phyloP scores from a whole-genome alignment of 2,329 filamentous ascomycete species.

The Eutypa lata region DNA sequence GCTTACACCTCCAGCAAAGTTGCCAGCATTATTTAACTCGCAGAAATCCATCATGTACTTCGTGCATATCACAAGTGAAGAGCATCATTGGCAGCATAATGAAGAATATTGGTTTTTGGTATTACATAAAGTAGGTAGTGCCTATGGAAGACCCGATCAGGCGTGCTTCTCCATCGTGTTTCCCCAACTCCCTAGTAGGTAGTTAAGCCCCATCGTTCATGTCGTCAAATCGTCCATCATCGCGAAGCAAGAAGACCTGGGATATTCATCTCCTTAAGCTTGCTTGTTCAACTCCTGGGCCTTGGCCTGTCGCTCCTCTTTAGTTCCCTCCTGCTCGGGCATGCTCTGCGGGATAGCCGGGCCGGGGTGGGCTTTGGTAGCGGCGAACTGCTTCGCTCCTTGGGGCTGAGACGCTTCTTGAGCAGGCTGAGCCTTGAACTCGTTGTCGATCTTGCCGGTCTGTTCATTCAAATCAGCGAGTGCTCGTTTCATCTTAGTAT shows the following conservation, averaged over 20 bases:
- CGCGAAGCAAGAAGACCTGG: constrained; percentile 18
- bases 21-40: too few species aligned
- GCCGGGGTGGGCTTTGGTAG: constrained; percentile 55
- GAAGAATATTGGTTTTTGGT: too few species aligned
- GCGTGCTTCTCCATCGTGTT: neutral
- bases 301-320: constrained; percentile 65
- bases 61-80: too few species aligned
- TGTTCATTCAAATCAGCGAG: constrained; percentile 5
- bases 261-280: too few species aligned
- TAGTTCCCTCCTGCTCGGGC: constrained; percentile 58
- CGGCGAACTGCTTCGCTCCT: constrained; percentile 35
- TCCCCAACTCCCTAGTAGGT: neutral
- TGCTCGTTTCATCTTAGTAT: neutral
- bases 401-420: constrained; percentile 38
- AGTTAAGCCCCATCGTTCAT: neutral
- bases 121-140: too few species aligned
- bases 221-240: neutral
- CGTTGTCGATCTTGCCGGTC: constrained; percentile 29
- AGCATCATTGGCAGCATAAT: too few species aligned
- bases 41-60: too few species aligned
- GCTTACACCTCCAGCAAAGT: too few species aligned
- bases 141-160: neutral
- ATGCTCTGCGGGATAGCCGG: constrained; percentile 54
- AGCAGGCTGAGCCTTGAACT: constrained; percentile 36
- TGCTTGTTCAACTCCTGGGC: constrained; percentile 68